These are phyloP conservation scores for Herpetomonas tarakana DNA, from an alignment of 208 protist genomes.

Conservation along the genomic window DNA sequence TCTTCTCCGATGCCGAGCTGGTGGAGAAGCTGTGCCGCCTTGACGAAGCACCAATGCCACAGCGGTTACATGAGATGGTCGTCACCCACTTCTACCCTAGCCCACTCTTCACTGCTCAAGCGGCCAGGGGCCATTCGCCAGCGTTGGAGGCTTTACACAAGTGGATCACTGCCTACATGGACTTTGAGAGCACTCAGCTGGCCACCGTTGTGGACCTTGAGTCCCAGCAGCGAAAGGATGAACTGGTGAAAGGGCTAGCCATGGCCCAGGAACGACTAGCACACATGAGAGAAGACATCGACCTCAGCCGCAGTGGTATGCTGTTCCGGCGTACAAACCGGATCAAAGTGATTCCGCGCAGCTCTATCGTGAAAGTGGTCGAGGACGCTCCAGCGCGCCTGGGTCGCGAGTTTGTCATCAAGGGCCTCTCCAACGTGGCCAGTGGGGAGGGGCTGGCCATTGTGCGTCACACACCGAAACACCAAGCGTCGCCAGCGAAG, in stretches of 20 bases:
- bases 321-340: background rate
- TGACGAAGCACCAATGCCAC: constrained; percentile 5
- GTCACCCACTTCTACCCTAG: constrained; percentile 14
- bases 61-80: constrained; percentile 13
- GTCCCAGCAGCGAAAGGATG: constrained; percentile 34
- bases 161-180: constrained; percentile 55
- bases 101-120: constrained; percentile 17
- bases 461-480: background rate
- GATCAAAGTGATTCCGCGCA: background rate
- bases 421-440: background rate
- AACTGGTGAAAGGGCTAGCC: background rate
- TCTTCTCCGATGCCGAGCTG: background rate
- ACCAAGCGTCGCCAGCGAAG: background rate
- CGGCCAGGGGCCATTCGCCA: constrained; percentile 16
- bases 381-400: background rate
- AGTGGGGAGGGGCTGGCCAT: background rate
- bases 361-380: background rate
- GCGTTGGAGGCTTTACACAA: constrained; percentile 31
- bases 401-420: background rate
- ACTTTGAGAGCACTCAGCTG: constrained; percentile 35
- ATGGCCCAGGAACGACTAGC: background rate
- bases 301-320: background rate
- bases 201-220: constrained; percentile 25
- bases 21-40: constrained; percentile 6
- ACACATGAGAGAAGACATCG: background rate